A percentile compares a stretch with the other conserved stretches of the same genome.
phyloP scores from a whole-genome alignment of 345 rosid genomes.

The Eucalyptus victrix region DNA sequence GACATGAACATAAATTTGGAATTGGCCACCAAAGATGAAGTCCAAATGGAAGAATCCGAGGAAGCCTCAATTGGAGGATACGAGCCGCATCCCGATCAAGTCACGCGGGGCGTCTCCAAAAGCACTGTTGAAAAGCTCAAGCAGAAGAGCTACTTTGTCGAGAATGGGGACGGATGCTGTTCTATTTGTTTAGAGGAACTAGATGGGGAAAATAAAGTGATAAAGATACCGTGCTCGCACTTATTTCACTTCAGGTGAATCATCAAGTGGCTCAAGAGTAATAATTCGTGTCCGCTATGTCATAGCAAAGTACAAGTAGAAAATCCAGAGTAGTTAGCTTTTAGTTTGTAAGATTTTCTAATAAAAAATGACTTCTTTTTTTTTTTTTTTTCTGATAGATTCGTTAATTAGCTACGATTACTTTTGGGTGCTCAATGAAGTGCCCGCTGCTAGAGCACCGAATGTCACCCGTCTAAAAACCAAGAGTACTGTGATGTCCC shows the following conservation, averaged over 20 bases:
- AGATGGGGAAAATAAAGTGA: not conserved
- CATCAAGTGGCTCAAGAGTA: not conserved
- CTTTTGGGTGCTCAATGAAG: not conserved
- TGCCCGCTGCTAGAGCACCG: not conserved
- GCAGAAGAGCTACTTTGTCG: not conserved
- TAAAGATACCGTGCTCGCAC: not conserved
- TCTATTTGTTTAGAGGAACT: not conserved
- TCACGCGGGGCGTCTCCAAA: not conserved
- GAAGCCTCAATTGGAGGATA: not conserved
- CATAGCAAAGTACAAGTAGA: not conserved
- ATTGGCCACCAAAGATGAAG: not conserved
- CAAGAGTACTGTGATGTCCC: accelerated
- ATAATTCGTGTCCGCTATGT: not conserved
- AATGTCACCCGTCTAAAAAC: too few relatives aligned
- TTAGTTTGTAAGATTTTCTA: not conserved
- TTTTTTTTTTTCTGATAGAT: not conserved
- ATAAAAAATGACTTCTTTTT: not conserved
- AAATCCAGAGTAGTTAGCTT: not conserved
- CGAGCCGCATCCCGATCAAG: not conserved
- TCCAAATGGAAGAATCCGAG: not conserved
- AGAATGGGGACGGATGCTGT: not conserved
- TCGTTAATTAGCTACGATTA: not conserved
- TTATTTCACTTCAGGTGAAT: not conserved
- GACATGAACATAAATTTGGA: not conserved
- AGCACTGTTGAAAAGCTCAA: not conserved